Percentiles rank a stretch among this genome's conserved stretches.
These are phyloP conservation scores for Suillus fuscotomentosus DNA, from an alignment of 768 basidiomycete genomes.

Conservation along the genomic window DNA sequence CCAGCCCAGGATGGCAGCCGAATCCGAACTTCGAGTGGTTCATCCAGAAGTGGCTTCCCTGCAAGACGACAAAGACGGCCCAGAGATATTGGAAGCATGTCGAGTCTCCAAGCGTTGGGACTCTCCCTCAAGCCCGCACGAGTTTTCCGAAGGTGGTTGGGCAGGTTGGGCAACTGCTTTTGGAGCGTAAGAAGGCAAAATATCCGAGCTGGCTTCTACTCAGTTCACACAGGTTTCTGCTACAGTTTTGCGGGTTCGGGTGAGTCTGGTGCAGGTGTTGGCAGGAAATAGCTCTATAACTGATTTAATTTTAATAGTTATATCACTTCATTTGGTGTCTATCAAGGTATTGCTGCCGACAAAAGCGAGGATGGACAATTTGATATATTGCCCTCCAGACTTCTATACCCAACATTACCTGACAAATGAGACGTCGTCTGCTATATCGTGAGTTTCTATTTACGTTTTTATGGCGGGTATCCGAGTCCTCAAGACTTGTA, in stretches of 20 bases:
- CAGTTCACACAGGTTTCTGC: not conserved
- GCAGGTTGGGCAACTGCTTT: not conserved
- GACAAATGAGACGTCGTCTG: not conserved
- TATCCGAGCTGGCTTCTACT: no score
- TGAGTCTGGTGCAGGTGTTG: not conserved
- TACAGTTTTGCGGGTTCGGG: not conserved
- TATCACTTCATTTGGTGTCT: not conserved
- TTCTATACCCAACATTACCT: not conserved
- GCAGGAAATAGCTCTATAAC: not conserved
- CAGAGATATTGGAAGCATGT: not conserved
- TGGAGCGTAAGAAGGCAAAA: not conserved
- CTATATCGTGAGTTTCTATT: not conserved
- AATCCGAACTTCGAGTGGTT: not conserved
- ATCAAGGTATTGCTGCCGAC: not conserved
- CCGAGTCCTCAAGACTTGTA: not conserved
- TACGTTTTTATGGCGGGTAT: not conserved
- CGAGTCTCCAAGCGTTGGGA: not conserved
- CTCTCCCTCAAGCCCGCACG: not conserved
- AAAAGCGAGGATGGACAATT: not conserved
- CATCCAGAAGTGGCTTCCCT: not conserved
- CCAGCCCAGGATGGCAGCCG: not conserved
- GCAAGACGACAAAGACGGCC: not conserved
- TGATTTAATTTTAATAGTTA: not conserved
- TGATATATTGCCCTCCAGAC: not conserved
- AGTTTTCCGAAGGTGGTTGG: not conserved